Evolutionary conservation across 2,329 filamentous ascomycete species (phyloP).

Genomic region (Zasmidium citrigriseum): DNA sequence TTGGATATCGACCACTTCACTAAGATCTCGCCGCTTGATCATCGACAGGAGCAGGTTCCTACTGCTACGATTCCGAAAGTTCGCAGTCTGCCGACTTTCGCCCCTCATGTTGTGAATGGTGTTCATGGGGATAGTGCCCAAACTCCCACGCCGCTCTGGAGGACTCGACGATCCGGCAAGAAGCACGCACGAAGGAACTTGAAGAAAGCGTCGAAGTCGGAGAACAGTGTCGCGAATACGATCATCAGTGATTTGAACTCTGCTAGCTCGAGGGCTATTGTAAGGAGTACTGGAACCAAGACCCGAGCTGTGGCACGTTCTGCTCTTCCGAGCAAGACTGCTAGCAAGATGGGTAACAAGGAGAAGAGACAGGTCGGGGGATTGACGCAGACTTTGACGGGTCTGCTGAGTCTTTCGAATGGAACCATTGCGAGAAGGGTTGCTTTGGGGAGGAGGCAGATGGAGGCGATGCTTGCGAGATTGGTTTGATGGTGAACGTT

Average conservation of each 20-base stretch:
- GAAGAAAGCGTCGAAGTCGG: not conserved
- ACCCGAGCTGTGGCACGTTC: not conserved
- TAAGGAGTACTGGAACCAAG: not conserved
- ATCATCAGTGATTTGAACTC: not conserved
- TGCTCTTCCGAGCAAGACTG: not conserved
- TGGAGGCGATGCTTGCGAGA: not conserved
- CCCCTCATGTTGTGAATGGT: not conserved
- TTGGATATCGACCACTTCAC: not conserved
- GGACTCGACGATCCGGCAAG: not conserved
- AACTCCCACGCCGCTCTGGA: not conserved
- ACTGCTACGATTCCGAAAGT: no score
- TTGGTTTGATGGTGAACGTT: not conserved
- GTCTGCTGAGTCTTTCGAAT: not conserved
- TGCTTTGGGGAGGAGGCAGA: no score
- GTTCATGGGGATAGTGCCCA: not conserved
- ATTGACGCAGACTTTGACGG: not conserved
- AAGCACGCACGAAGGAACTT: not conserved
- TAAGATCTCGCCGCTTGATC: not conserved
- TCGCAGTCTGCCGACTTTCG: not conserved
- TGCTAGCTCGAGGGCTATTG: not conserved
- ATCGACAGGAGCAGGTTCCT: not conserved
- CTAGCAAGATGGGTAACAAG: not conserved
- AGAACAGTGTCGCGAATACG: not conserved
- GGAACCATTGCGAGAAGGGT: not conserved
- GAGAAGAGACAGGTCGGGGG: not conserved